A percentile compares a stretch with the other conserved stretches of the same genome.
These are phyloP conservation scores for Flaveria robusta DNA, from an alignment of 129 eudicot genomes.

Conservation along the genomic window DNA sequence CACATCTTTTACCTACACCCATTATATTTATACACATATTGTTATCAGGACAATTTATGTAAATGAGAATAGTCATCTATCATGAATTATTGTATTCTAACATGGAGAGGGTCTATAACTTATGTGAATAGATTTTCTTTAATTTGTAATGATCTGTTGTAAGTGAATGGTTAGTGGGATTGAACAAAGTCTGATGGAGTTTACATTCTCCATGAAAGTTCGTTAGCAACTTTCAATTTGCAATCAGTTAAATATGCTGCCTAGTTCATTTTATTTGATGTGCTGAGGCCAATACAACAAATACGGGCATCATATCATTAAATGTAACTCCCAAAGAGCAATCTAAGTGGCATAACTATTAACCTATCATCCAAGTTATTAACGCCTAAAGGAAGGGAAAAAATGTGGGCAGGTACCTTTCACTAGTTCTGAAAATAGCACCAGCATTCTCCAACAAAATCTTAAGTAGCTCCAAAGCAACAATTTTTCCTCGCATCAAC, in stretches of 20 bases:
- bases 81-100: constrained; percentile 13
- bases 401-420: constrained; percentile 56
- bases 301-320: constrained; percentile 1
- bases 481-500: constrained; percentile 90
- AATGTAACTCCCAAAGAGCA: background rate
- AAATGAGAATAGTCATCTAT: background rate
- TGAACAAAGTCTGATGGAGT: background rate
- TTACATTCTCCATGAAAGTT: background rate
- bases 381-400: background rate
- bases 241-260: background rate
- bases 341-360: background rate
- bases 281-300: background rate
- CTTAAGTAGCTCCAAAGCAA: constrained; percentile 95
- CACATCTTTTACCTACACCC: background rate
- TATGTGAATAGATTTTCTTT: background rate
- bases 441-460: constrained; percentile 99
- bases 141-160: background rate
- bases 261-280: background rate
- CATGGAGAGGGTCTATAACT: constrained; percentile 1
- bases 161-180: constrained; percentile 10
- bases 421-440: constrained; percentile 93
- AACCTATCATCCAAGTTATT: constrained; percentile 11
- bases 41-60: constrained; percentile 11
- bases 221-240: background rate
- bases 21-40: background rate